Evolutionary conservation across 805 yeast species (phyloP).

Genomic region (Isabelozyma gotoi): DNA sequence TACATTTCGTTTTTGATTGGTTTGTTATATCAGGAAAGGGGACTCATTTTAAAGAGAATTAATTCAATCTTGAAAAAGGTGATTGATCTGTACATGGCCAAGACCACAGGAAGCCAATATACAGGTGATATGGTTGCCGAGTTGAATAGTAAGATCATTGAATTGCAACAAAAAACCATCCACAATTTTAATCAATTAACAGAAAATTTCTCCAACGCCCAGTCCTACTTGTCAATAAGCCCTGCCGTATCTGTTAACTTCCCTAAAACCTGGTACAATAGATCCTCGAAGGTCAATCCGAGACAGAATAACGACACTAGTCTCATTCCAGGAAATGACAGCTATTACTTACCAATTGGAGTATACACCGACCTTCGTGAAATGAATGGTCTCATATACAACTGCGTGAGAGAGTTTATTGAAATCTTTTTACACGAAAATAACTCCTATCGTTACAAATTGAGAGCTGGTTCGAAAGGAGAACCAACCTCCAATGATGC

Average conservation of each 20-base stretch:
- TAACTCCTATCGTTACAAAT: constrained; percentile 10
- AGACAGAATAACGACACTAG: constrained; percentile 8
- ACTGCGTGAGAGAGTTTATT: constrained; percentile 30
- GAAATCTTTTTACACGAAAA: constrained; percentile 10
- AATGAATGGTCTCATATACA: constrained; percentile 27
- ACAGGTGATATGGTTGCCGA: constrained; percentile 8
- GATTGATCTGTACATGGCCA: constrained; percentile 18
- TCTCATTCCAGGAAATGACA: constrained; percentile 21
- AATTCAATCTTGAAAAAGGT: constrained; percentile 23
- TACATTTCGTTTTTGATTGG: constrained; percentile 15
- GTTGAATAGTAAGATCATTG: constrained; percentile 20
- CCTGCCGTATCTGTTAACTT: constrained; percentile 27
- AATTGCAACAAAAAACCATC: constrained; percentile 25
- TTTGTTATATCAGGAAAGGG: constrained; percentile 26
- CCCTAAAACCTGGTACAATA: constrained; percentile 30
- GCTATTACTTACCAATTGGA: constrained; percentile 38
- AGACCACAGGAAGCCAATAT: constrained; percentile 5
- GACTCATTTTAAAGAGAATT: constrained; percentile 29
- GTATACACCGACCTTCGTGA: constrained; percentile 33
- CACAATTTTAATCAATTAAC: constrained; percentile 20
- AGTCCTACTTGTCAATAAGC: constrained; percentile 21
- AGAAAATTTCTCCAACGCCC: constrained; percentile 24
- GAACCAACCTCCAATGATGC: constrained; percentile 2
- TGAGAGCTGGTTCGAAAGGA: constrained; percentile 13
- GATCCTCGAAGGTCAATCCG: constrained; percentile 12